Base-by-base conservation (phyloP, 148 eudicot genomes). In the Selenicereus undatus region DNA sequence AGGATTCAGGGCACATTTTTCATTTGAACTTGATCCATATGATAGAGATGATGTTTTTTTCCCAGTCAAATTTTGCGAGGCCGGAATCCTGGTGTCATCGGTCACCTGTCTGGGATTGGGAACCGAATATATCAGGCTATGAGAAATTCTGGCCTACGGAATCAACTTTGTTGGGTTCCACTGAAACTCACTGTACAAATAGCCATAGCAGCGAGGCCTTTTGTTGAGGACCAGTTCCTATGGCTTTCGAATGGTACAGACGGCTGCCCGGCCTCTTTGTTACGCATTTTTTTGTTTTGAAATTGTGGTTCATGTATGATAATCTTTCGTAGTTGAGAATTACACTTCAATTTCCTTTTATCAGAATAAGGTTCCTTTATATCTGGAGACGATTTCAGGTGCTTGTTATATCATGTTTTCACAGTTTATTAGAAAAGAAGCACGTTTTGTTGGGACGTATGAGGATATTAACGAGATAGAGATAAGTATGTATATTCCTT, bases 21-120 rank as follows among this genome's bases (percentile, higher is more conserved):
- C 35, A 24, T 48, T 74, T 74, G 8, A n/a, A 24, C 29, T 48
- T 74, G 76, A 74, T 74, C 58, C 51, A 75, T 24, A 75, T 24
- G n/a, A 75, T 45, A 51, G 77, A 75, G 62, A 64, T 50, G 11
- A 5, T 51, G 35, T 13, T 50, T 75, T 74, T 51, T 18, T 5
- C 22, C 30, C 58, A 26, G 76, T 52, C 6, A 45, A 36, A 26
- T 74, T 13, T 26, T 74, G 56, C 13, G 17, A 45, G 58, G 29
- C 52, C 11, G 51, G 50, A 27, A 71, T 35, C n/a, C 43, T 29
- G n/a, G 45, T 35, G 73, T 35, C 5, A 12, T 71, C 24, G 16
- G 35, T 36, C 35, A 11, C 35, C 48, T 16, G 14, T 42, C 72
- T 6, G 8, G 14, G 20, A 35, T 21, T 69, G 8, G 45, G 24